Evolutionary conservation across 1,284 basidiomycete genomes (phyloP).

Genomic region (Hymenochaete sp.): DNA sequence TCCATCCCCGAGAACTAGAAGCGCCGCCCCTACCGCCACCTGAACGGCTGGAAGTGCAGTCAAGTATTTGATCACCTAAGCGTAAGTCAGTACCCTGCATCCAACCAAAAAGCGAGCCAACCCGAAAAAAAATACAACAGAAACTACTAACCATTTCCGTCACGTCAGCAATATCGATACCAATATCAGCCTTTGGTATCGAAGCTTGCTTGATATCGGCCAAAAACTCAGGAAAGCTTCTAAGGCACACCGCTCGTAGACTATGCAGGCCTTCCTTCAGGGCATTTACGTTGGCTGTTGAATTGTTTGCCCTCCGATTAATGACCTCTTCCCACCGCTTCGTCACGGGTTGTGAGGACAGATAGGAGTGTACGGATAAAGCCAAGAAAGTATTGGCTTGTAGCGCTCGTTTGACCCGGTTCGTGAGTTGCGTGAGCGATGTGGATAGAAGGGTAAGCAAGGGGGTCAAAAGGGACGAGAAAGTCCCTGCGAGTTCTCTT

Average conservation of each 20-base stretch:
- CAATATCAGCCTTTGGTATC: conserved; percentile 37
- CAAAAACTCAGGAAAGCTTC: conserved; percentile 74
- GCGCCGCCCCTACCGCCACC: conserved; percentile 51
- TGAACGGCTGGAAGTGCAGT: conserved; percentile 60
- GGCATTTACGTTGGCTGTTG: conserved; percentile 50
- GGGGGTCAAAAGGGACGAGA: conserved; percentile 50
- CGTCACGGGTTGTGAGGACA: conserved; percentile 29
- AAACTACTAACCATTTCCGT: conserved; percentile 42
- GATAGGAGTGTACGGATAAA: conserved; percentile 45
- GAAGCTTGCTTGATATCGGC: conserved; percentile 63
- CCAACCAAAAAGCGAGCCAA: no score
- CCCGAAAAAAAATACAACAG: not conserved
- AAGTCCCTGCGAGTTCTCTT: conserved; percentile 44
- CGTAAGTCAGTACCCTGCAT: not conserved
- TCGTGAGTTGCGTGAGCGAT: conserved; percentile 52
- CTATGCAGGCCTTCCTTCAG: conserved; percentile 57
- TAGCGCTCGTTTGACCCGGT: conserved; percentile 72
- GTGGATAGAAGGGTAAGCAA: conserved; percentile 53
- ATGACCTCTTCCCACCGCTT: conserved; percentile 61
- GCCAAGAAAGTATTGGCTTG: conserved; percentile 80
- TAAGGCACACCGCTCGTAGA: conserved; percentile 56
- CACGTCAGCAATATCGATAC: conserved; percentile 57
- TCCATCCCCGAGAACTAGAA: conserved; percentile 66
- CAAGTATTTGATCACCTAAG: conserved; percentile 40
- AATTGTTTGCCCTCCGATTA: conserved; percentile 34